Base-by-base conservation (phyloP, 2,329 filamentous ascomycete genomes). In the Cladophialophora chaetospira region DNA sequence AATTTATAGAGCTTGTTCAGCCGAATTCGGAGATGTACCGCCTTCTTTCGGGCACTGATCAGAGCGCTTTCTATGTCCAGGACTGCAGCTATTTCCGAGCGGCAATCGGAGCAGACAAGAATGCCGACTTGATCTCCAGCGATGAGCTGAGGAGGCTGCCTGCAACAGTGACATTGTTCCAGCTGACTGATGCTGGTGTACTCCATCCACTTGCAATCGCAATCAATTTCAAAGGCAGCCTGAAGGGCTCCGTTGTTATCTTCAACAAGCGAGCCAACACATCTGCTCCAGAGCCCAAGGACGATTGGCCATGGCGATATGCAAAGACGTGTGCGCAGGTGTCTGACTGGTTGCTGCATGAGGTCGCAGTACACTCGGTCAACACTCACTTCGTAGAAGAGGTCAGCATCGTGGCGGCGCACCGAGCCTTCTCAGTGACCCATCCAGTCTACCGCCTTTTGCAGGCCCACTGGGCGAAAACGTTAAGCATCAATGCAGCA, bases 251-350 rank as follows among this genome's bases (percentile, higher is more conserved):
- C 0, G 72, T 81, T 43, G 75, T 73, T 38, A 74, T 81, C 55
- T 81, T 79, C 72, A 82, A 82, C 69, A 70, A 72, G 52, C 69
- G 76, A 2, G 62, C 73, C 6, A 52, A 11, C n/a, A 71, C 76
- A 0, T 58, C 63, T 0, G 65, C 60, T 2, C 57, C 55, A 26
- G 62, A 66, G 17, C 73, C 79, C 58, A 72, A 70, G 48, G 64
- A 67, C 1, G 78, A 81, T 66, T 81, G 77, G 77, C 71, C 77
- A 0, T 81, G 79, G 79, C 68, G 79, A 42, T 81, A 80, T 63
- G 79, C 79, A 17, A 82, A 81, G 66, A 79, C 73, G 0, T 79
- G 75, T 44, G 73, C 73, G 1, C 78, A 80, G 55, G 70, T 73
- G 1, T 71, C 75, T 1, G 79, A 81, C 65, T 82, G 78, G 78